Evolutionary conservation across 306 rosid species (phyloP).

Genomic region (Medicago ruthenica): DNA sequence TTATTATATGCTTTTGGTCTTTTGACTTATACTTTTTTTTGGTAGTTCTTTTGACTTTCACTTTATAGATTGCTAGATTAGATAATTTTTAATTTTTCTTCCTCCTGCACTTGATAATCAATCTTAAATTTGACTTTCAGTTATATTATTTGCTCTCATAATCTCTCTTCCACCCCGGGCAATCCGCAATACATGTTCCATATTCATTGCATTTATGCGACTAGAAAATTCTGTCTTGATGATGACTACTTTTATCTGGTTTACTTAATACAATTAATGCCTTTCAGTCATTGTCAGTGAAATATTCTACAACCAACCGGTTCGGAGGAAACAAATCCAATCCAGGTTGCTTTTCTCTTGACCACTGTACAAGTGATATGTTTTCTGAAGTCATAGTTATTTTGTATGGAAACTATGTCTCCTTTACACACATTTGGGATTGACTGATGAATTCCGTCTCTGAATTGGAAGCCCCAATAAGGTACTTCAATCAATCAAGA

Average conservation of each 20-base stretch:
- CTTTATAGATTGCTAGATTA: slow-evolving; percentile 21
- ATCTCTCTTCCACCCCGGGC: slow-evolving; percentile 24
- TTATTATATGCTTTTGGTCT: slow-evolving; percentile 1
- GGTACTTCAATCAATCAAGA: slow-evolving; percentile 83
- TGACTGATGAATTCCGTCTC: slow-evolving; percentile 51
- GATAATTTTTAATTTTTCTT: slow-evolving; percentile 3
- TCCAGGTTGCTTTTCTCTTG: slow-evolving; percentile 68
- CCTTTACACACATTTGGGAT: slow-evolving; percentile 44
- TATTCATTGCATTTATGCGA: slow-evolving; percentile 18
- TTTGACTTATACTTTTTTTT: slow-evolving; percentile 20
- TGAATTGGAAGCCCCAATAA: slow-evolving; percentile 77
- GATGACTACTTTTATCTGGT: slow-evolving; percentile 19
- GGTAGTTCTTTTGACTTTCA: background rate
- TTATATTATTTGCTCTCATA: slow-evolving; percentile 32
- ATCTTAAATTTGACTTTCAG: slow-evolving; percentile 23
- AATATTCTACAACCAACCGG: slow-evolving; percentile 95
- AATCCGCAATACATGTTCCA: slow-evolving; percentile 31
- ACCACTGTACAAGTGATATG: slow-evolving; percentile 17
- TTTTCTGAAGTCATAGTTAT: slow-evolving; percentile 42
- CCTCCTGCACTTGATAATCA: background rate
- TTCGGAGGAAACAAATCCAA: slow-evolving; percentile 82
- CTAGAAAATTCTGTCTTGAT: slow-evolving; percentile 33
- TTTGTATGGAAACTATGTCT: slow-evolving; percentile 41
- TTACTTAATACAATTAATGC: slow-evolving; percentile 13
- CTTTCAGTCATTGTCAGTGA: slow-evolving; percentile 82